Conservation (phyloP, 2,329 filamentous ascomycete species). For the Pyricularia pennisetigena region DNA sequence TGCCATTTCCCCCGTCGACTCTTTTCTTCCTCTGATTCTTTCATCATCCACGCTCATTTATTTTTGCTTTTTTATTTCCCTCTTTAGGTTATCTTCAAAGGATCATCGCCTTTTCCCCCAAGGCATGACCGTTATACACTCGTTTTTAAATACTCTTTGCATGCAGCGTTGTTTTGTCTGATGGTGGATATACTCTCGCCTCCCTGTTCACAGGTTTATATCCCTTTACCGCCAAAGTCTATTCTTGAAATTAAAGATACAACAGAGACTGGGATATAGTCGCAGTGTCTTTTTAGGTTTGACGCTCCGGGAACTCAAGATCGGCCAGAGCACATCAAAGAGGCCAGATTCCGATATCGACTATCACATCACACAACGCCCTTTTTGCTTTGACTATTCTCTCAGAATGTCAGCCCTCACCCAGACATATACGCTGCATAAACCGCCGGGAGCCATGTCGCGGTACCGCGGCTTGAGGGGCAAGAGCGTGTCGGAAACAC, state of each 20-base stretch:
- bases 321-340: background rate
- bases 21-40: background rate
- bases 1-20: background rate
- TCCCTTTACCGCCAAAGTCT: too few relatives aligned
- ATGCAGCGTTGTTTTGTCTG: background rate
- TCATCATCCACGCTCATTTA: too few relatives aligned
- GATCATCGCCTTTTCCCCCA: background rate
- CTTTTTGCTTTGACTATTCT: background rate
- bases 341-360: background rate
- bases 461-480: constrained; percentile 23
- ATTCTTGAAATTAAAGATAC: too few relatives aligned
- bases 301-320: background rate
- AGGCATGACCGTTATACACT: background rate
- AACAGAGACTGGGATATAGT: background rate
- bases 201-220: too few relatives aligned
- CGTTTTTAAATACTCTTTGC: background rate
- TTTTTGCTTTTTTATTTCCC: background rate
- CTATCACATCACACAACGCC: background rate
- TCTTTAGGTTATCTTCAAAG: background rate
- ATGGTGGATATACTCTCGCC: background rate
- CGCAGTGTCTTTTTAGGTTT: background rate
- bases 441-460: constrained; percentile 17
- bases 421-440: constrained; percentile 6
- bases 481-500: constrained; percentile 18
- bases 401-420: constrained; percentile 10